Conservation (phyloP, 1,284 basidiomycete genomes). For the Rhodotorula sp. region DNA sequence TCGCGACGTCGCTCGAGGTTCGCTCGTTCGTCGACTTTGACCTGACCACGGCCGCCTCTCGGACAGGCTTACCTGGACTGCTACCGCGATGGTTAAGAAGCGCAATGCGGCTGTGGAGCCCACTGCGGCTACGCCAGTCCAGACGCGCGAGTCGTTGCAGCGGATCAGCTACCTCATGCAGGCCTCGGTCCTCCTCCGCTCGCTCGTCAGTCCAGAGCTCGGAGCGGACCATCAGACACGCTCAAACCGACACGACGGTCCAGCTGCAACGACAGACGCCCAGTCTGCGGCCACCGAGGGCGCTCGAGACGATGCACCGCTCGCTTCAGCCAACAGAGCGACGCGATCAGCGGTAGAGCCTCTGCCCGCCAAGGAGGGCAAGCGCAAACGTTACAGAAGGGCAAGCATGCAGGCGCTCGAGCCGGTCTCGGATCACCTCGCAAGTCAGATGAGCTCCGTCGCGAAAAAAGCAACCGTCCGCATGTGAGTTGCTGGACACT, state of each 20-base stretch:
- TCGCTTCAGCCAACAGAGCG: too few relatives aligned
- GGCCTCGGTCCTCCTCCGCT: constrained; percentile 62
- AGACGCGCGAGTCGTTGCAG: constrained; percentile 71
- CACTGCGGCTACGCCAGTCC: constrained; percentile 44
- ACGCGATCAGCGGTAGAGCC: too few relatives aligned
- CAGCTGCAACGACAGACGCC: background rate
- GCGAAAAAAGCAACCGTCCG: constrained; percentile 69
- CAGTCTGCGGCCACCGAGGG: too few relatives aligned
- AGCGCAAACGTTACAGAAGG: background rate
- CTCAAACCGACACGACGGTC: background rate
- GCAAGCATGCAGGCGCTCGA: background rate
- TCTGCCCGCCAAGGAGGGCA: too few relatives aligned
- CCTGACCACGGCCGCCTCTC: too few relatives aligned
- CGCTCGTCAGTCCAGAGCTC: constrained; percentile 1
- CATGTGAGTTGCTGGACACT: constrained; percentile 57
- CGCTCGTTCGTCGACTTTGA: too few relatives aligned
- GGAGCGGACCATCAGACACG: background rate
- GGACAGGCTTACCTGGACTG: background rate
- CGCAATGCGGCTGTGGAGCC: constrained; percentile 6
- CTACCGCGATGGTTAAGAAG: constrained; percentile 41
- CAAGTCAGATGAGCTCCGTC: constrained; percentile 65
- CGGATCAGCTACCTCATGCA: constrained; percentile 79
- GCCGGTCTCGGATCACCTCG: constrained; percentile 60
- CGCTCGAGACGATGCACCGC: too few relatives aligned
- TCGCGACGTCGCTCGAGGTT: too few relatives aligned